Evolutionary conservation across 2,329 filamentous ascomycete species (phyloP), one percentile per base, ranked within the genome.

Genomic region (Rhynchosporium agropyri): DNA sequence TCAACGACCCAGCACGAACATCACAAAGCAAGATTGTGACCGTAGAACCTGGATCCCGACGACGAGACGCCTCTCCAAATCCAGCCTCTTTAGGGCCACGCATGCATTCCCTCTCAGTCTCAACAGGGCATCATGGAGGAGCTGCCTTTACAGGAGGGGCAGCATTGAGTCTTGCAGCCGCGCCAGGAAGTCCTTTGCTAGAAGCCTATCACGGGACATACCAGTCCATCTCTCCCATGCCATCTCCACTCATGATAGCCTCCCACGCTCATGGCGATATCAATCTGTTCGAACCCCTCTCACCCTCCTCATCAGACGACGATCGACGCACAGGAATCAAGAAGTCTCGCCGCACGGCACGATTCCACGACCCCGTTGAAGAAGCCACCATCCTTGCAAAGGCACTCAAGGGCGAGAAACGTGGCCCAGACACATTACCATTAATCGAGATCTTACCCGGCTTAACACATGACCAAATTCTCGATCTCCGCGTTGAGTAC

Each of bases 171-270:
- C 74, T 86, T 1, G 78, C 83, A 2, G 78, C 79, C 28, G 83
- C 91, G 1, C 91, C 92, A 0, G 86, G 86, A 0, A 97, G 92
- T 66, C 95, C 94, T 0, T 81, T 98, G 56, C 84, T 97, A 1
- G 94, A 98, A 77, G 89, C 95, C 0, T 98, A 98, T 77, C 89
- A 89, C 66, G 94, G 94, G 45, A 97, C 93, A 0, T 98, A 96
- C 71, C 94, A 98, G 76, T 91, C 91, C 63, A 90, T 96, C 70
- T 97, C 93, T 0, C 93, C 94, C 0, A 97, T 97, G 91, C 93
- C 93, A 0, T 92, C 92, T 0, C 91, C 93, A 0, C 79, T 93
- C 76, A 29, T 88, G 71, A 72, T 86, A 3, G 76, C 85, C 2
- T 77, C 79, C 0, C 73, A 79, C 54, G 76, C 80, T 36, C 66